A percentile compares a stretch with the other conserved stretches of the same genome.
Conservation (phyloP, 768 basidiomycete genomes). For the Suillus luteus region DNA sequence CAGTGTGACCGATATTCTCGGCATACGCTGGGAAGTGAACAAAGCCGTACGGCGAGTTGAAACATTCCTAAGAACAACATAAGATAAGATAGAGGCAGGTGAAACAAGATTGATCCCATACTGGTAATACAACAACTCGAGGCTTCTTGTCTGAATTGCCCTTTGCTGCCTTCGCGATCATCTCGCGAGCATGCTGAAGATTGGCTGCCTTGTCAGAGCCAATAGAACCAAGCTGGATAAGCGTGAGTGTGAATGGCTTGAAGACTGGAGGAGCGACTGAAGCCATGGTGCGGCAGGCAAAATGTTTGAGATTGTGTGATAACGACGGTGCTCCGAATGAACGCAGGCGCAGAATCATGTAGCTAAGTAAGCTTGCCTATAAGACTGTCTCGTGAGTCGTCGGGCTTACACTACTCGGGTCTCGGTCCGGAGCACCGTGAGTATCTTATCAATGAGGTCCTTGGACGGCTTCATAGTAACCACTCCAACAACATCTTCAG, state of each 20-base stretch:
- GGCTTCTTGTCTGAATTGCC: conserved; percentile 50
- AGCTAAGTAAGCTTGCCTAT: too few relatives aligned
- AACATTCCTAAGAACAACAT: conserved; percentile 64
- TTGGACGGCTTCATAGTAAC: background rate
- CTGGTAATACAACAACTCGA: conserved; percentile 83
- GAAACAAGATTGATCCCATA: conserved; percentile 35
- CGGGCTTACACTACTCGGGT: background rate
- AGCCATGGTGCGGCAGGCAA: conserved; percentile 27
- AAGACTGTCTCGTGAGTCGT: too few relatives aligned
- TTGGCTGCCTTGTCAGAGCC: conserved; percentile 75
- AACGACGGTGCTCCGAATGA: background rate
- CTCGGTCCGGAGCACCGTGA: background rate
- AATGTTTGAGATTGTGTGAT: background rate
- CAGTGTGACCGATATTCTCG: conserved; percentile 69
- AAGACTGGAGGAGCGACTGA: conserved; percentile 40
- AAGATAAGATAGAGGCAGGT: conserved; percentile 9
- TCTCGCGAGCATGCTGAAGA: conserved; percentile 77
- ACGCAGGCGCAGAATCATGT: conserved; percentile 10
- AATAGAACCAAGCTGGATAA: conserved; percentile 86
- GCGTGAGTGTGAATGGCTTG: conserved; percentile 80
- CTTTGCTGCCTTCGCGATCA: conserved; percentile 71
- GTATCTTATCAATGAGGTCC: background rate
- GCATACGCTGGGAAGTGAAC: conserved; percentile 81
- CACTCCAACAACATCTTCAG: background rate
- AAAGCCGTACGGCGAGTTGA: conserved; percentile 85